Evolutionary conservation across 768 basidiomycete genomes (phyloP).

Genomic region (Agaricus blazei): DNA sequence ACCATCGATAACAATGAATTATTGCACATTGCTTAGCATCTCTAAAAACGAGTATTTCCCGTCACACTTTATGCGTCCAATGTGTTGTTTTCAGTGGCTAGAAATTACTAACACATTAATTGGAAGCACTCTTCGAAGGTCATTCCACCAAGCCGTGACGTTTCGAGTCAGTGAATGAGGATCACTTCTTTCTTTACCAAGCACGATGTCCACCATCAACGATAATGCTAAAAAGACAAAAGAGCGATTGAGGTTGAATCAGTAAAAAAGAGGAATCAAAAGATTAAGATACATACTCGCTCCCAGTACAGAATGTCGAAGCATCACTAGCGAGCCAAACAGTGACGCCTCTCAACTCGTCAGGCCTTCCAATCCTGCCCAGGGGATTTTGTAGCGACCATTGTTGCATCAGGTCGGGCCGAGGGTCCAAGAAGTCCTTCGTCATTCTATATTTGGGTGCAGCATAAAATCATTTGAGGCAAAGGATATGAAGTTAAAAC

Average conservation of each 20-base stretch:
- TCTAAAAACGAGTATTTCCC: no score
- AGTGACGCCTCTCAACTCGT: slow-evolving; percentile 64
- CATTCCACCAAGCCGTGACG: not conserved
- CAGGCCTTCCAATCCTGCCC: slow-evolving; percentile 58
- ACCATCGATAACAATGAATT: no score
- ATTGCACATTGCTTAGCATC: no score
- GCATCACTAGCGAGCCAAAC: slow-evolving; percentile 66
- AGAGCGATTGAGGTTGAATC: not conserved
- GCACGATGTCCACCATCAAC: slow-evolving; percentile 22
- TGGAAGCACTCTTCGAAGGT: no score
- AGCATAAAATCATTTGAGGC: not conserved
- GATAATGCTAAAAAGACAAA: slow-evolving; percentile 12
- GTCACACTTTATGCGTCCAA: no score
- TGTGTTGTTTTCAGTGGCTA: no score
- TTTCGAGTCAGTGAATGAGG: not conserved
- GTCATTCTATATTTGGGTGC: slow-evolving; percentile 17
- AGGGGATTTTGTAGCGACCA: slow-evolving; percentile 62
- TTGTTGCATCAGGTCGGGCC: slow-evolving; percentile 48
- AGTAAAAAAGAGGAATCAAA: not conserved
- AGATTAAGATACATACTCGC: slow-evolving; percentile 40
- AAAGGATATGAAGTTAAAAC: not conserved
- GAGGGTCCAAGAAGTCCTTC: slow-evolving; percentile 30
- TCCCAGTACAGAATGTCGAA: slow-evolving; percentile 70
- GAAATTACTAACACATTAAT: no score
- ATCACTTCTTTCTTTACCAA: slow-evolving; percentile 14